Conservation (phyloP, 2,329 filamentous ascomycete genomes). For the Cordyceps javanica region DNA sequence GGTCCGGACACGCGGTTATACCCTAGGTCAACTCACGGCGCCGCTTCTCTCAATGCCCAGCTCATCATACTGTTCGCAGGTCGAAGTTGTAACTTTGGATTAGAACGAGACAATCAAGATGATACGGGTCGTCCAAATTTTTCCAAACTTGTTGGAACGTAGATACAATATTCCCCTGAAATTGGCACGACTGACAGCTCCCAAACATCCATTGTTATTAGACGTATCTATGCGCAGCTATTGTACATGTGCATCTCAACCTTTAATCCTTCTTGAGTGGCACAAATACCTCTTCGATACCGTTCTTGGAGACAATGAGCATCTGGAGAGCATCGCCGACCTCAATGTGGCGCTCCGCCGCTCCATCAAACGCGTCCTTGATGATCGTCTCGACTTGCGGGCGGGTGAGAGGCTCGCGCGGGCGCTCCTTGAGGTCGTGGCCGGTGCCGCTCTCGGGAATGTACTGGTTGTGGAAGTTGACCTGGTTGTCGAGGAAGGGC, state of each 20-base stretch:
- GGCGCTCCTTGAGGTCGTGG: slow-evolving; percentile 68
- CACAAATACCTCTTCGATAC: slow-evolving; percentile 78
- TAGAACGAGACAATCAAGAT: too few species aligned
- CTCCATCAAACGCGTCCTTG: slow-evolving; percentile 95
- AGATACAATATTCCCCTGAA: too few species aligned
- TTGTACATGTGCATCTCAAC: slow-evolving; percentile 26
- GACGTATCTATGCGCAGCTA: slow-evolving; percentile 15
- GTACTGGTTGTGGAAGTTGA: slow-evolving; percentile 99
- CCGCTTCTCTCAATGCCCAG: too few species aligned
- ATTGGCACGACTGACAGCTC: too few species aligned
- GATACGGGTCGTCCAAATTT: too few species aligned
- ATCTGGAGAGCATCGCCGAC: slow-evolving; percentile 95
- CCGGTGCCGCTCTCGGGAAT: slow-evolving; percentile 79
- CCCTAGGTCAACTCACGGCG: too few species aligned
- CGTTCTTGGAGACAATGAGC: slow-evolving; percentile 82
- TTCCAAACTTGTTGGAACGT: too few species aligned
- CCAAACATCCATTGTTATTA: not conserved
- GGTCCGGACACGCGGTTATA: too few species aligned
- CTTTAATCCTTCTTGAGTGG: slow-evolving; percentile 80
- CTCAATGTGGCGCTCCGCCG: slow-evolving; percentile 97
- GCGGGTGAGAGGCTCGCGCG: slow-evolving; percentile 63
- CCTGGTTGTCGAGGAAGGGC: slow-evolving; percentile 98
- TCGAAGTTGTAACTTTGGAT: too few species aligned
- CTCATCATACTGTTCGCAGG: too few species aligned
- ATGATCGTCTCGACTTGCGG: slow-evolving; percentile 78